Conservation (phyloP, 495 filamentous ascomycete species). For the Penicillium nucicola region DNA sequence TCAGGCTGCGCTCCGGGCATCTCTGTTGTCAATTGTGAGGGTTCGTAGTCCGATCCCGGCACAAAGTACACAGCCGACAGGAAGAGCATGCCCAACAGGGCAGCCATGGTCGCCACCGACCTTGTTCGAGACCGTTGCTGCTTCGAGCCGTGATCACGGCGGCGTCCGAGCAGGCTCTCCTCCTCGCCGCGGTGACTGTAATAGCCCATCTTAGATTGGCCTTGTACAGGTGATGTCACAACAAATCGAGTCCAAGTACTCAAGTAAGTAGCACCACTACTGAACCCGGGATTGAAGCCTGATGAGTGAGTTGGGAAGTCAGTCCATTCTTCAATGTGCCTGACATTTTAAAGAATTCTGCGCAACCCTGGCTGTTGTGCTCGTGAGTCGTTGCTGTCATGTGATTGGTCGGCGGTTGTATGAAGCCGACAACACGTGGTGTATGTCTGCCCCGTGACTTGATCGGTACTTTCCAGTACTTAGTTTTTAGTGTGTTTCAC, state of each 20-base stretch:
- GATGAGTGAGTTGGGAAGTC: neutral
- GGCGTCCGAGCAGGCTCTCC: neutral
- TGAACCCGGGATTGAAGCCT: too few relatives aligned
- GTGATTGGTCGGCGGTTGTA: too few relatives aligned
- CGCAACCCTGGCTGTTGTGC: too few relatives aligned
- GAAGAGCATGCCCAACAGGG: neutral
- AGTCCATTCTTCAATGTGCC: neutral
- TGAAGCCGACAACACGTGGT: too few relatives aligned
- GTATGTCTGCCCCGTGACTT: too few relatives aligned
- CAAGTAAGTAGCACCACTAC: too few relatives aligned
- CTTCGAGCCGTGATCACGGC: neutral
- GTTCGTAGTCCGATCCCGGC: neutral
- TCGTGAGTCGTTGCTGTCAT: too few relatives aligned
- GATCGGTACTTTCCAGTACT: too few relatives aligned
- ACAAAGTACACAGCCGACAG: neutral
- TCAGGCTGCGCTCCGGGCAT: neutral
- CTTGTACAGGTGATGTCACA: neutral
- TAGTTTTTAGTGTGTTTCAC: too few relatives aligned
- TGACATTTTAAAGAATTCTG: too few relatives aligned
- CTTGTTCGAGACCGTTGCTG: neutral
- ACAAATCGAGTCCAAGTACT: neutral
- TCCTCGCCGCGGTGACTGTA: neutral
- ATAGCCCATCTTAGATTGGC: neutral
- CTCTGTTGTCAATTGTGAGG: neutral
- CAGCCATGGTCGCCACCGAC: neutral